Base-by-base conservation (phyloP, 805 yeast genomes). In the Wickerhamiella australiensis region DNA sequence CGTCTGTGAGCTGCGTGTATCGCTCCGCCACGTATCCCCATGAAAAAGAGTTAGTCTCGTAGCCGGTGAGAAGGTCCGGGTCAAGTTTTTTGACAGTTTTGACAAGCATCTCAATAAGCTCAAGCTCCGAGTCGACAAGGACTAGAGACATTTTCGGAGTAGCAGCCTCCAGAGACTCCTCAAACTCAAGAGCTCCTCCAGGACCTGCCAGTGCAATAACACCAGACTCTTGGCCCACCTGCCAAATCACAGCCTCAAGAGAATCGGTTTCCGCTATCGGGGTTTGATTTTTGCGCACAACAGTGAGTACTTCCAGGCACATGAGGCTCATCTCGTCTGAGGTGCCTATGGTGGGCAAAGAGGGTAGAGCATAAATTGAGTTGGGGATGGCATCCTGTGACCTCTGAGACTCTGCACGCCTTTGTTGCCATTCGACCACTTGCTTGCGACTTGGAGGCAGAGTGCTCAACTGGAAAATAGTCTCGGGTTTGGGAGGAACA, bases 11-110 rank as follows among this genome's bases (percentile, higher is more conserved):
- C n/a, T 18, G 12, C 2, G 31, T 18, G 42, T 60, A 61, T 23
- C 98, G 63, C 47, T 84, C 92, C 22, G 84, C 71, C 0, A 88
- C 48, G 58, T 84, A 92, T 0, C 98, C 97, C 97, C 97, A 90
- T 0, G 96, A 85, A 0, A 75, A 58, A 0, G 79, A 67, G 54
- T 85, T 83, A 5, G 85, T 73, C 59, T 92, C 98, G 61, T 75
- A 92, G 0, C 96, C 97, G 0, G 85, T 73, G 5, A 92, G 59
- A 26, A 92, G 77, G 61, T 92, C 98, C 0, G 97, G 96, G 60
- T 92, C 97, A 47, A 78, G 70, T 1, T 68, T 56, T 17, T 78
- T 73, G 0, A 85, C 79, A 13, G 82, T 54, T 1, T 72, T 69
- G 0, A 79, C 65, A 7, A 90, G 65, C 5, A 71, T 71, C 7